Evolutionary conservation across 1,139 yeast species (phyloP), one percentile per base, ranked within the genome.

Genomic region (Yamadazyma triangularis): DNA sequence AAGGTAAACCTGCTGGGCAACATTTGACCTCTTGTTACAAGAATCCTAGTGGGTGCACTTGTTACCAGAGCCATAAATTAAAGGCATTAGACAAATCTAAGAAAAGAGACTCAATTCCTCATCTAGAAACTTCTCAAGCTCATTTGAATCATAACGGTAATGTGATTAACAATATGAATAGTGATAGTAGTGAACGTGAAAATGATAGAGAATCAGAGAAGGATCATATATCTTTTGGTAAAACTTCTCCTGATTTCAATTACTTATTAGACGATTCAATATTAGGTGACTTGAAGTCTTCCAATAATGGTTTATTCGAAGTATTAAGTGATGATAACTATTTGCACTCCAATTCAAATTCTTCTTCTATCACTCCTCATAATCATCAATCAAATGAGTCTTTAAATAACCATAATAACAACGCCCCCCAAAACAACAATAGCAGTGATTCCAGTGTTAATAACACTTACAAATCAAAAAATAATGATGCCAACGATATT

Each of bases 1-100:
- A 60, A 58, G 66, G 69, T 46, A 70, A 56, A 65, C 59, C 54
- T 60, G 76, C 56, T 35, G 69, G 51, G 32, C 55, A 38, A 48
- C 77, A 68, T 42, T 50, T 56, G 26, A 68, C 77, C 25, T 70
- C 68, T 20, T 71, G 80, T 46, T 72, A 70, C 48, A 65, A 66
- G 28, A 70, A 67, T 32, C 66, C 74, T 25, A 69, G 68, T 34
- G 46, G 45, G 8, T 82, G 89, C 48, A 70, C 81, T 4, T 82
- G 89, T 50, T 66, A 44, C 27, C 44, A 39, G 20, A 31, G 36
- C 18, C 48, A 44, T 30, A 44, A 44, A 28, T 15, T 23, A 7
- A 42, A 42, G 23, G 47, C 44, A 9, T 38, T 53, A 25, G 65
- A 59, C 27, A 50, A 49, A 36, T 48, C 53, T 6, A 60, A 59